Evolutionary conservation across 805 yeast species (phyloP), one percentile per base, ranked within the genome.

Genomic region (Tetrapisispora pingtungensis): DNA sequence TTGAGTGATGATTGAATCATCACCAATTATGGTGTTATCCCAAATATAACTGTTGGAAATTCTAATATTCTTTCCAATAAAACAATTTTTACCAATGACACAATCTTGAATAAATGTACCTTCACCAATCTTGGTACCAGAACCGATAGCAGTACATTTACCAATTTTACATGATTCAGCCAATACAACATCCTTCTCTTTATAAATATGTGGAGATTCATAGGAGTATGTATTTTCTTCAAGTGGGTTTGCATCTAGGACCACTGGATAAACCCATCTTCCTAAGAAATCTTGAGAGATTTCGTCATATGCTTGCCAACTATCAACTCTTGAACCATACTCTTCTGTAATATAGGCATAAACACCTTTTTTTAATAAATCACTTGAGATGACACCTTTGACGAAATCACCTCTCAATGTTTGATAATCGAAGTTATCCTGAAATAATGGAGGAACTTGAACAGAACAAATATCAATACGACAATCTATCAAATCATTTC

Each of bases 371-470:
- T 88, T 89, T 54, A 93, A 70, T 54, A 93, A 74, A 64, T 93
- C 98, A 42, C 94, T 82, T 14, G 93, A 81, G 47, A 93, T 71
- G 22, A 90, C 93, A 44, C 97, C 97, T 54, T 78, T 82, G 27
- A 90, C 84, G 58, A 90, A 93, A 65, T 93, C 97, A 31, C 75
- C 71, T 62, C 98, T 75, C 49, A 90, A 69, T 42, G 77, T 70
- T 63, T 90, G 96, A 62, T 89, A 93, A 67, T 93, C 98, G 56
- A 93, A 93, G 63, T 93, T 90, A 58, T 93, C 98, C 56, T 87
- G 95, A 68, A 90, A 93, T 48, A 90, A 81, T 14, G 94, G 93
- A 1, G 97, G 97, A 10, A 93, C 96, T 52, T 81, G 87, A 2
- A 95, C 87, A 7, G 97, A 74, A 65, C 98, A 93, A 48, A 93